Base-by-base conservation (phyloP, 768 basidiomycete genomes). In the Tricholoma sp. region DNA sequence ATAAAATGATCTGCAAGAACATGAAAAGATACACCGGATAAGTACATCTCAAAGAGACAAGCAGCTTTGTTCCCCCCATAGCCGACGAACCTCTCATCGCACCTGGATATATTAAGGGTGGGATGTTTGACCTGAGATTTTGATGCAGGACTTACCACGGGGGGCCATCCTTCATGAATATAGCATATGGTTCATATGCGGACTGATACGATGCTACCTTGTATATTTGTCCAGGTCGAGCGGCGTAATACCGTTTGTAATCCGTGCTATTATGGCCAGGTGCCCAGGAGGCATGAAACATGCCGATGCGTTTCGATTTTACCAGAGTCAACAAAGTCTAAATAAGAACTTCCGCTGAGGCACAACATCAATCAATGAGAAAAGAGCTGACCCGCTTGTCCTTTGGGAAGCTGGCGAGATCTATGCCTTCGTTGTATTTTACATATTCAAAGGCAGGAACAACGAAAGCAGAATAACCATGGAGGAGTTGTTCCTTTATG, bases 61-160 rank as follows among this genome's bases (percentile, higher is more conserved):
- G 94, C 92, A 1, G 93, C 93, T 69, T 95, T 95, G 76, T 95
- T 95, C 1, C 85, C 91, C 4, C 93, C 93, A 68, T 94, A 94
- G 1, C 93, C 93, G 47, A 93, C 79, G 65, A 95, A 95, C 32
- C 91, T 82, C 67, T 94, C 91, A 64, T 94, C 91, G 64, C 92
- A 94, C 91, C 91, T 92, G 58, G 43, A 57, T 6, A 32, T 45
- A 51, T 9, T 21, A 45, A 43, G 18, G 9, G 35, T 35, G 46
- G 50, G 21, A 22, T 46, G 46, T 47, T 56, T 18, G n/a, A 45
- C 50, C 29, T 11, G 11, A 57, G 54, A 46, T 37, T 59, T 34
- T 19, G 29, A 18, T 29, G 27, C 18, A 50, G 19, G 11, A 64
- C 76, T 35, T 61, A 89, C 89, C 90, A 93, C 21, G 88, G 87